A percentile compares a stretch with the other conserved stretches of the same genome.
Evolutionary conservation across 2,329 filamentous ascomycete species (phyloP).

Genomic region (Microcyclospora pomicola): DNA sequence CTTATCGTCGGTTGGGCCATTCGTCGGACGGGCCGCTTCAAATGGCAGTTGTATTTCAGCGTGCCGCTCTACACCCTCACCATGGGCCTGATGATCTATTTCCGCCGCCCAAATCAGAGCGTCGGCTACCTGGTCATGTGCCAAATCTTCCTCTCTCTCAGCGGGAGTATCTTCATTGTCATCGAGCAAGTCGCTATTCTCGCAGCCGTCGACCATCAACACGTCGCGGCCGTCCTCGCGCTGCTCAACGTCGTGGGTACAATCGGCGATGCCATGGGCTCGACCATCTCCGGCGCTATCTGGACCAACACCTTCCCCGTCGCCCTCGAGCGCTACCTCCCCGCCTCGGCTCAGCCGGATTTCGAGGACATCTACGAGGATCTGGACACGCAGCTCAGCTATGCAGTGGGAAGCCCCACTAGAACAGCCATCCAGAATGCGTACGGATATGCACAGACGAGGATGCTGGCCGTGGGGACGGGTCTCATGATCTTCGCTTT

Average conservation of each 20-base stretch:
- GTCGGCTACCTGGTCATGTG: slow-evolving; percentile 38
- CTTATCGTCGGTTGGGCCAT: slow-evolving; percentile 20
- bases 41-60: slow-evolving; percentile 17
- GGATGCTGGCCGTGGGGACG: slow-evolving; percentile 28
- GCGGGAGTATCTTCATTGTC: slow-evolving; percentile 31
- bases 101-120: slow-evolving; percentile 19
- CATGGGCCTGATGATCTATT: slow-evolving; percentile 15
- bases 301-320: slow-evolving; percentile 19
- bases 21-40: slow-evolving; percentile 21
- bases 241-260: slow-evolving; percentile 20
- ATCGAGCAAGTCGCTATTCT: slow-evolving; percentile 22
- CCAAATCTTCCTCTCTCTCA: slow-evolving; percentile 40
- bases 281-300: slow-evolving; percentile 21
- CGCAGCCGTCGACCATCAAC: slow-evolving; percentile 19
- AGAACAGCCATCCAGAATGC: slow-evolving; percentile 32
- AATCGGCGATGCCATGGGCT: slow-evolving; percentile 23
- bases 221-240: slow-evolving; percentile 25
- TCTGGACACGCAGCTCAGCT: slow-evolving; percentile 26
- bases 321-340: slow-evolving; percentile 28
- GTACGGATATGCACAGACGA: slow-evolving; percentile 35
- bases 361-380: slow-evolving; percentile 24
- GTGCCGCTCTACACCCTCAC: slow-evolving; percentile 21
- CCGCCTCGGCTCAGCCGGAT: slow-evolving; percentile 23
- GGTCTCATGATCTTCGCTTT: slow-evolving; percentile 17
- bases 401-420: slow-evolving; percentile 27